Base-by-base conservation (phyloP, 148 eudicot genomes). In the Salicornia ramosissima region DNA sequence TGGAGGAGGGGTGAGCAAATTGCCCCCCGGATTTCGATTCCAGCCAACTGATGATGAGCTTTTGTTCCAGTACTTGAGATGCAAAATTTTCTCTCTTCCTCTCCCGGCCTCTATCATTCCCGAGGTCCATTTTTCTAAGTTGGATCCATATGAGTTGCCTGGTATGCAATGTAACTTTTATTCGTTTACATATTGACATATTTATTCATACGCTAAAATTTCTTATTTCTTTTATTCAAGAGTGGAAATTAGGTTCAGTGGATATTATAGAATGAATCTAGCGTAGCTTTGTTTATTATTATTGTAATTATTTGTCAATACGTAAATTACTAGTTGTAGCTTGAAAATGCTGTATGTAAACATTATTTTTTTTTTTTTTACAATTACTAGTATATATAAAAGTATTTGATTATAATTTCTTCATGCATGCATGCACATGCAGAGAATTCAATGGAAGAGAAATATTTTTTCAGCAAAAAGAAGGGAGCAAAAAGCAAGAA, bases 11-110 rank as follows among this genome's bases (percentile, higher is more conserved):
- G 36, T 77, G 16, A 68, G 43, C n/a, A 85, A 65, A 67, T 71
- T 83, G 65, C 86, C 86, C 0, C 86, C 84, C 0, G 88, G 88
- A 10, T 80, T 85, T 14, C 58, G 86, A 6, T 85, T 85, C 68
- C 79, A 82, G 49, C 88, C 88, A 0, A 85, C 86, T 0, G 88
- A 85, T n/a, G 82, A 85, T 34, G 88, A 85, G 64, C 64, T 85
- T 10, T 60, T 85, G 1, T 82, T 78, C 12, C 71, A 82, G 67
- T 85, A 85, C 71, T 77, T 85, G 40, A 49, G 67, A 31, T 64
- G 74, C 55, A 85, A 85, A 68, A 76, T 70, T 12, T 75, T 77
- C 31, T 71, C 76, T 47, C 51, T 55, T 63, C 82, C 88, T 65
- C 77, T 82, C 46, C 86, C 88, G 13, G 84, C 88, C 53, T 80